A percentile compares a stretch with the other conserved stretches of the same genome.
Evolutionary conservation across 768 basidiomycete species (phyloP).

Genomic region (Suillus subaureus): DNA sequence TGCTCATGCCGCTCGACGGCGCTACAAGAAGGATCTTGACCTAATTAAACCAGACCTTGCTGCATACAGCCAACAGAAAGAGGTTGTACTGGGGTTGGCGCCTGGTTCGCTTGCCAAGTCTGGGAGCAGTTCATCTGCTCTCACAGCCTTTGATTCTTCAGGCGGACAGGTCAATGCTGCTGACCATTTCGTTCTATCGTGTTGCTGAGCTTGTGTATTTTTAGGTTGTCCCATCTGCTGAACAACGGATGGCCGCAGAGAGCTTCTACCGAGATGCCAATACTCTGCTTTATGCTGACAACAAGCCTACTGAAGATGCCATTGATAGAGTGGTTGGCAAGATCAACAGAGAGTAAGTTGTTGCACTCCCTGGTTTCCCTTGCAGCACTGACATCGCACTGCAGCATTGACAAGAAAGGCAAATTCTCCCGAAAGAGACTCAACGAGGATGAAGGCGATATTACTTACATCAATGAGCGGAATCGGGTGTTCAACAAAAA

Average conservation of each 20-base stretch:
- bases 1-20: constrained; percentile 84
- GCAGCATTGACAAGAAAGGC: constrained; percentile 84
- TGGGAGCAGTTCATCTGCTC: constrained; percentile 37
- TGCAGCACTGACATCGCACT: not conserved
- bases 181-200: not conserved
- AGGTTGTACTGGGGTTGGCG: constrained; percentile 73
- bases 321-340: constrained; percentile 91
- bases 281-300: constrained; percentile 90
- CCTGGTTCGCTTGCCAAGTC: constrained; percentile 62
- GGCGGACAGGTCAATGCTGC: constrained; percentile 41
- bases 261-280: constrained; percentile 93
- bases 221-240: constrained; percentile 54
- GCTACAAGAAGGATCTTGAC: constrained; percentile 93
- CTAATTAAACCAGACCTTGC: constrained; percentile 84
- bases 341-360: constrained; percentile 88
- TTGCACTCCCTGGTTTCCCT: not conserved
- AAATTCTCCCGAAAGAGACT: constrained; percentile 87
- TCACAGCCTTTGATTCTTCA: constrained; percentile 57
- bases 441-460: constrained; percentile 93
- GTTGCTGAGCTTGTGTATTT: constrained; percentile 14
- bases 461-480: constrained; percentile 99
- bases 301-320: constrained; percentile 93
- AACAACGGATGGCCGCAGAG: constrained; percentile 73
- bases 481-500: constrained; percentile 99
- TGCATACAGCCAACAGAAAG: constrained; percentile 89